phyloP scores from a whole-genome alignment of 495 filamentous ascomycete species.

The Talaromyces thailandensis region DNA sequence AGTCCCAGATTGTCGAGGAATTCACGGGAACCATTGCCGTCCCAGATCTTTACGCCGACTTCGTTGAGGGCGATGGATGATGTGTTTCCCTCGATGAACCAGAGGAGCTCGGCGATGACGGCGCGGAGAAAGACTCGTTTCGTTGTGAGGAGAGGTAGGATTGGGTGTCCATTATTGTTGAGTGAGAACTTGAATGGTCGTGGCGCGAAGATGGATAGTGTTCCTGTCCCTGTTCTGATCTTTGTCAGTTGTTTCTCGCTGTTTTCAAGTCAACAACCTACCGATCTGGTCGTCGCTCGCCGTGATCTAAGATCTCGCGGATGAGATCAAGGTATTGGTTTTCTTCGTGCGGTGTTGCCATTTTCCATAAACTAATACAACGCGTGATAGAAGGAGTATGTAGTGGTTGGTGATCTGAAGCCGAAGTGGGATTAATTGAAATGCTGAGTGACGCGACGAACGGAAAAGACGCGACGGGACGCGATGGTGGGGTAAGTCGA shows the following conservation, averaged over 20 bases:
- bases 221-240: constrained; percentile 82
- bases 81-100: constrained; percentile 84
- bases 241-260: neutral
- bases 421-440: constrained; percentile 1
- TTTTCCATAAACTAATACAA: neutral
- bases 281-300: constrained; percentile 77
- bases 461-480: neutral
- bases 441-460: neutral
- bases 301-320: constrained; percentile 60
- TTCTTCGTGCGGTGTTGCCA: constrained; percentile 42
- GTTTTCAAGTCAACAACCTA: constrained; percentile 16
- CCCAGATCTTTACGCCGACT: constrained; percentile 92
- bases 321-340: constrained; percentile 72
- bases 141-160: constrained; percentile 89
- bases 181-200: constrained; percentile 79
- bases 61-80: constrained; percentile 64
- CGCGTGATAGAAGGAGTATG: neutral
- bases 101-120: constrained; percentile 87
- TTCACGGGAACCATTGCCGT: constrained; percentile 85
- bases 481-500: neutral
- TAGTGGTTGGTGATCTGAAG: neutral
- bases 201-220: constrained; percentile 79
- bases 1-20: constrained; percentile 82
- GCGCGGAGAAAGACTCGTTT: constrained; percentile 93
- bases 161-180: constrained; percentile 45